Evolutionary conservation across 768 basidiomycete species (phyloP).

Genomic region (Serpula lacrymans): DNA sequence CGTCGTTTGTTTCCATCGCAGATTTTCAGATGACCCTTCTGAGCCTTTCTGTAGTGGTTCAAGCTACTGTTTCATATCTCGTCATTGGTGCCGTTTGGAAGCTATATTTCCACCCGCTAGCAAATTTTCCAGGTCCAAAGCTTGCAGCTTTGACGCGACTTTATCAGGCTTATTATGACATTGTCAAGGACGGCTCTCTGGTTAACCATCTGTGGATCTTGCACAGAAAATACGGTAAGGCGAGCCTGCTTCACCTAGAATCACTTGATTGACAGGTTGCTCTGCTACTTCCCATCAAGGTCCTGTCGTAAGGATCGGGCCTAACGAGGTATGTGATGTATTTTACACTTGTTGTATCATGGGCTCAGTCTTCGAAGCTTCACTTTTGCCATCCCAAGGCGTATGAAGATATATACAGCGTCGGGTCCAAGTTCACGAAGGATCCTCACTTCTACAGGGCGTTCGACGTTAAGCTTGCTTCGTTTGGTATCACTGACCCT

Average conservation of each 20-base stretch:
- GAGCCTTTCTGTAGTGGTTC: no score
- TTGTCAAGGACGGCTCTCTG: slow-evolving; percentile 24
- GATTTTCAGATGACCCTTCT: no score
- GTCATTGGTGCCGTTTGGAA: slow-evolving; percentile 9
- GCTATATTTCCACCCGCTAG: slow-evolving; percentile 29
- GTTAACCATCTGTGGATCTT: slow-evolving; percentile 26
- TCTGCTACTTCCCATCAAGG: slow-evolving; percentile 20
- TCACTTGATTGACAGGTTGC: no score
- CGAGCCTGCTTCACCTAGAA: no score
- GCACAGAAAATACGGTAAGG: slow-evolving; percentile 30
- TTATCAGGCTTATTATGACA: slow-evolving; percentile 35
- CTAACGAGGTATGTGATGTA: slow-evolving; percentile 32
- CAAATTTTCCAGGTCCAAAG: slow-evolving; percentile 32
- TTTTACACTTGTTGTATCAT: not conserved
- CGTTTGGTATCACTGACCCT: slow-evolving; percentile 33
- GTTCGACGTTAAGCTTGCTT: slow-evolving; percentile 35
- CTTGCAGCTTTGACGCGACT: slow-evolving; percentile 29
- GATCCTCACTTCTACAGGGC: slow-evolving; percentile 33
- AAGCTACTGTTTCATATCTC: not conserved
- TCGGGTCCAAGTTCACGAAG: slow-evolving; percentile 33
- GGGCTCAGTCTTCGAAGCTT: slow-evolving; percentile 24
- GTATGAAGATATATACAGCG: slow-evolving; percentile 38
- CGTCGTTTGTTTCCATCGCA: no score
- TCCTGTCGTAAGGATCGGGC: slow-evolving; percentile 34
- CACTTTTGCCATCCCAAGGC: slow-evolving; percentile 40